Percentiles rank a stretch among this genome's conserved stretches.
Evolutionary conservation across 371 early-diverging fungal species (phyloP).

Genomic region (Mortierella sp.): DNA sequence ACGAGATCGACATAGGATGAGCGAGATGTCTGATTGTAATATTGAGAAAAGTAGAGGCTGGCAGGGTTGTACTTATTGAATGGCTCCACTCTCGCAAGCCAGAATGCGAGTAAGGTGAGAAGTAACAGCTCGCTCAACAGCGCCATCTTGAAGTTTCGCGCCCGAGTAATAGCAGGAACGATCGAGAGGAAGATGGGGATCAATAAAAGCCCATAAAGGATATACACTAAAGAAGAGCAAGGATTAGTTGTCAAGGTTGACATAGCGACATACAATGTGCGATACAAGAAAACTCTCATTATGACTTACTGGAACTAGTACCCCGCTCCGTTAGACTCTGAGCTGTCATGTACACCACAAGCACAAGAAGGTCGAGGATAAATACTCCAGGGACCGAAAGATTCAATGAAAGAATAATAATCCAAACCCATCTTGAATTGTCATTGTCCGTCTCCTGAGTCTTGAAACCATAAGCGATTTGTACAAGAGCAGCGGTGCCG

Average conservation of each 20-base stretch:
- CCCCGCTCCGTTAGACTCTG: constrained; percentile 27
- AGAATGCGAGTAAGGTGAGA: constrained; percentile 10
- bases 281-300: background rate
- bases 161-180: constrained; percentile 36
- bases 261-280: no score
- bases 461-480: constrained; percentile 16
- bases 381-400: constrained; percentile 18
- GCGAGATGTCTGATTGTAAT: constrained; percentile 37
- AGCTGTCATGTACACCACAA: constrained; percentile 14
- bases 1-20: constrained; percentile 21
- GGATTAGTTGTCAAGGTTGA: background rate
- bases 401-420: constrained; percentile 12
- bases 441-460: constrained; percentile 7
- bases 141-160: constrained; percentile 35
- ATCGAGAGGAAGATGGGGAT: constrained; percentile 33
- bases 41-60: constrained; percentile 24
- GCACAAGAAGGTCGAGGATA: constrained; percentile 18
- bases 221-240: constrained; percentile 26
- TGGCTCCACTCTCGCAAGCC: constrained; percentile 24
- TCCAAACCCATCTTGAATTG: constrained; percentile 16
- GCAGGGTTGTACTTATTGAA: constrained; percentile 19
- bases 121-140: constrained; percentile 14
- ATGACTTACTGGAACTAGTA: constrained; percentile 26
- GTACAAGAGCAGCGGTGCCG: constrained; percentile 32
- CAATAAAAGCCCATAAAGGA: constrained; percentile 30